Evolutionary conservation across 306 rosid genomes (phyloP).

Genomic region (Alnus glutinosa): DNA sequence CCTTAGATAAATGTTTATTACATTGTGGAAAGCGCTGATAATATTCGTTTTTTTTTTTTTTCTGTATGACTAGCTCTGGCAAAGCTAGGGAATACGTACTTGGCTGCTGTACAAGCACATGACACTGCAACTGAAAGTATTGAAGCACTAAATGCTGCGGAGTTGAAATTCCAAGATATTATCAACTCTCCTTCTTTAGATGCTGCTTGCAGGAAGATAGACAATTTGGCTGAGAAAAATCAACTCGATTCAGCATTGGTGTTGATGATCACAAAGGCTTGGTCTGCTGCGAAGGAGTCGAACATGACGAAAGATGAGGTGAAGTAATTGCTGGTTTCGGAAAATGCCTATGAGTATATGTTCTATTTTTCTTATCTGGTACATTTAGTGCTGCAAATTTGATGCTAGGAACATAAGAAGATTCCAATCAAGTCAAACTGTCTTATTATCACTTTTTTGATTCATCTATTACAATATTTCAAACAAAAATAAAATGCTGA

Average conservation of each 20-base stretch:
- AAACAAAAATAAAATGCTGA: background rate
- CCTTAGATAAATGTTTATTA: background rate
- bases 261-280: slow-evolving; percentile 95
- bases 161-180: slow-evolving; percentile 90
- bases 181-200: slow-evolving; percentile 79
- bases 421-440: background rate
- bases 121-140: slow-evolving; percentile 79
- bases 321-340: slow-evolving; percentile 21
- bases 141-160: slow-evolving; percentile 82
- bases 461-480: background rate
- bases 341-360: slow-evolving; percentile 17
- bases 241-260: slow-evolving; percentile 87
- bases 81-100: slow-evolving; percentile 70
- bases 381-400: background rate
- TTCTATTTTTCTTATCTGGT: background rate
- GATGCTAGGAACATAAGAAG: background rate
- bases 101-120: slow-evolving; percentile 82
- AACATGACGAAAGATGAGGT: slow-evolving; percentile 90
- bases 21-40: slow-evolving; percentile 5
- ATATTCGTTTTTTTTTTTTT: background rate
- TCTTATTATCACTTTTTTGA: background rate
- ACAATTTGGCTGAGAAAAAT: slow-evolving; percentile 79
- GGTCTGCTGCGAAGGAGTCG: slow-evolving; percentile 93
- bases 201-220: slow-evolving; percentile 94
- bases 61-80: slow-evolving; percentile 54